Evolutionary conservation across 495 filamentous ascomycete species (phyloP), one percentile per base, ranked within the genome.

Genomic region (Daldinia caldariorum): DNA sequence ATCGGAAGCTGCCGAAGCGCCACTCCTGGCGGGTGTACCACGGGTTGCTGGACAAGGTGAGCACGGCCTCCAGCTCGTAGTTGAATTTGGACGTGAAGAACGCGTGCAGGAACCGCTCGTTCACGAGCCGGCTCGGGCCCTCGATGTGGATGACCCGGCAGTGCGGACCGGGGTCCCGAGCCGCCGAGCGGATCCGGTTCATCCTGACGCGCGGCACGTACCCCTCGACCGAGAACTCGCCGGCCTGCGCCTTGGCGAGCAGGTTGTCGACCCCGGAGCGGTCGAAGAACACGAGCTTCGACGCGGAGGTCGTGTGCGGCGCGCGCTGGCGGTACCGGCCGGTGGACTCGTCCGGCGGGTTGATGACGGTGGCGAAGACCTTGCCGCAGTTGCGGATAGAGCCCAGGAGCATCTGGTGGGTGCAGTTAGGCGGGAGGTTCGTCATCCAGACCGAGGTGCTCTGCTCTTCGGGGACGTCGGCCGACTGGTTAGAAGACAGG

Each of bases 1-100:
- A 79, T 8, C 79, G 77, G 29, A 73, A 83, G 35, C 79, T 82
- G 1, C 78, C 82, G 53, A 84, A 83, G 1, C 77, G 76, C 63
- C 78, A 79, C 71, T 83, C 81, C 55, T 67, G 69, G 29, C 63
- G 63, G 1, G 69, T 55, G 39, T 41, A 34, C 3, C 7, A 3
- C 39, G 45, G 51, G 60, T 35, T 20, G 5, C 70, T 68, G 22
- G 74, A 70, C 14, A 82, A 39, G 7, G 78, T 80, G 16, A 80
- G 74, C 0, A 83, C 61, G 8, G 63, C 67, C 13, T 76, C 81
- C 37, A 84, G 76, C 8, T 78, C 81, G 41, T 68, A 70, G 41
- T 76, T 79, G 71, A 83, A 84, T 67, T 81, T 77, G 1, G 53
- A 67, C 58, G 74, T 45, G 34, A 81, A 82, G 22, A 81, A 68